Conservation (phyloP, 2,329 filamentous ascomycete genomes). For the Aureobasidium sp. region DNA sequence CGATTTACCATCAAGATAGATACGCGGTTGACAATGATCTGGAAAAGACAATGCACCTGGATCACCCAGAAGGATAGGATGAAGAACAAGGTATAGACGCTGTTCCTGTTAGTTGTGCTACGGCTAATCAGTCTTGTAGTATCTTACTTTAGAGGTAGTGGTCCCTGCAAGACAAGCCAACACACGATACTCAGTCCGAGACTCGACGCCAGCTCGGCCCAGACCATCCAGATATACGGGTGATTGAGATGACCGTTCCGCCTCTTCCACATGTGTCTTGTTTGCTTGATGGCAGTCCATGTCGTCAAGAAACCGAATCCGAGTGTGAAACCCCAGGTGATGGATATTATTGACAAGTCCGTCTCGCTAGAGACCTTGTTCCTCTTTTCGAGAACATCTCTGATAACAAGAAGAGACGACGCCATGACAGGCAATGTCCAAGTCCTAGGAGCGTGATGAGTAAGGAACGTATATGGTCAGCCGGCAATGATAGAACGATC, state of each 20-base stretch:
- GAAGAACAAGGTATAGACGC: not conserved
- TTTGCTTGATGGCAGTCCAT: slow-evolving; percentile 33
- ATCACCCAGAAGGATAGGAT: slow-evolving; percentile 13
- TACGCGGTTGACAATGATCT: slow-evolving; percentile 32
- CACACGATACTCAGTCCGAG: slow-evolving; percentile 35
- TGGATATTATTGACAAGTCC: not conserved
- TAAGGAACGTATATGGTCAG: not conserved
- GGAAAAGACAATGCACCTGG: slow-evolving; percentile 19
- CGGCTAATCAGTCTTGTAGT: not conserved
- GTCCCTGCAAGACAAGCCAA: slow-evolving; percentile 24
- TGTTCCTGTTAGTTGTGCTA: not conserved
- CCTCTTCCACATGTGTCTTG: slow-evolving; percentile 15
- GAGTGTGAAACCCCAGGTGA: slow-evolving; percentile 16
- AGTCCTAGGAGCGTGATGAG: not conserved
- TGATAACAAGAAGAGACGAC: not conserved
- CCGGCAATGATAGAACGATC: not conserved
- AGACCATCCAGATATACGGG: slow-evolving; percentile 36
- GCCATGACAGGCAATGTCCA: not conserved
- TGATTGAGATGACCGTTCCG: slow-evolving; percentile 28
- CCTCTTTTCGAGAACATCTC: not conserved
- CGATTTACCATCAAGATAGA: slow-evolving; percentile 21
- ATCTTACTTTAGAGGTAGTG: not conserved
- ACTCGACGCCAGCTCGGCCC: slow-evolving; percentile 37
- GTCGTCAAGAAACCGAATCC: slow-evolving; percentile 34
- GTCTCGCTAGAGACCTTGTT: not conserved